Evolutionary conservation across 257 asterid genomes (phyloP), one percentile per base, ranked within the genome.

Genomic region (Capsicum baccatum): DNA sequence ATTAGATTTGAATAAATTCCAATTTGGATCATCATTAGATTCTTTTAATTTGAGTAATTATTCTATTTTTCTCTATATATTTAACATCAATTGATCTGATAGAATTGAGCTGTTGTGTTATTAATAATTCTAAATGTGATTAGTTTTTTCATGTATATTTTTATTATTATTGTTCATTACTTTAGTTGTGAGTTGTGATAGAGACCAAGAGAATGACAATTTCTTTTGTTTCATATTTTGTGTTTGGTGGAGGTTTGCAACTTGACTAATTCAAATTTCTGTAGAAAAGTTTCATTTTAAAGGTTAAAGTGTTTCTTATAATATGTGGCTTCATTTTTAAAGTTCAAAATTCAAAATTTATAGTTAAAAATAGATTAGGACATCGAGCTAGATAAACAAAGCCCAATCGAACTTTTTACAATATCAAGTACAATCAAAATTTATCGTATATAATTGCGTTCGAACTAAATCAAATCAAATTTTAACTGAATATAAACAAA

Each of bases 391-490:
- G 5, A 5, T 39, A 4, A 39, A 39, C 44, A 39, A 39, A 39
- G 44, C 44, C 44, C 44, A 39, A 60, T 9, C 11, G 0, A 60
- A 6, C 15, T 62, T 6, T 0, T 0, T 35, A 19, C 9, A 62
- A 3, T 62, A 62, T 0, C 0, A 3, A 62, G 8, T 26, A 26
- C 33, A 26, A 26, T 26, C 33, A 26, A 26, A 26, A 1, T 26
- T 26, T 26, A 26, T 26, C 33, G 33, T 26, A 2, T 26, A 26
- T 26, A 26, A 26, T 26, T 26, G 2, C 2, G 33, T 3, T 62
- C 0, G 3, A 63, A 21, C 2, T 10, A 0, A 21, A 6, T 0
- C 0, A 0, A 21, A 6, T 0, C 1, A 63, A 5, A 21, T 11
- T 63, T 63, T 9, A 21, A 21, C 10, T 4, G 6, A 19, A 39